phyloP scores from a whole-genome alignment of 768 basidiomycete genomes.

The Tephrocybe rancida region DNA sequence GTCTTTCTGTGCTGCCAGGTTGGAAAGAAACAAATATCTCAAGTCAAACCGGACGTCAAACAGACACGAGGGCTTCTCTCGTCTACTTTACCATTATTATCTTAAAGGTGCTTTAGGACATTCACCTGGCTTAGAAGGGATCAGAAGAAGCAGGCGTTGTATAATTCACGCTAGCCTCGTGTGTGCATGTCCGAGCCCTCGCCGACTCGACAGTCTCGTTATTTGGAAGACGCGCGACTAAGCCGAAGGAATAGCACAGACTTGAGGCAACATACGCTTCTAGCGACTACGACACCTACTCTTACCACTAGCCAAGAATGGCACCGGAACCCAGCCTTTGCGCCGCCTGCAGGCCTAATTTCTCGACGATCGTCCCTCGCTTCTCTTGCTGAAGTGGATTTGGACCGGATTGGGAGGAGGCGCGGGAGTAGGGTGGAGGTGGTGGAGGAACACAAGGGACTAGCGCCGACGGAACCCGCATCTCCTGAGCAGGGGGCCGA shows the following conservation, averaged over 20 bases:
- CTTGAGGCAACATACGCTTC: conserved; percentile 9
- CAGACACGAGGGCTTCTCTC: too few relatives aligned
- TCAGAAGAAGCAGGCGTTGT: too few relatives aligned
- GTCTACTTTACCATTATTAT: too few relatives aligned
- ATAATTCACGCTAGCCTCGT: not conserved
- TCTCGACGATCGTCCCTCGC: conserved; percentile 15
- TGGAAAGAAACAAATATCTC: too few relatives aligned
- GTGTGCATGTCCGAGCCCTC: conserved; percentile 19
- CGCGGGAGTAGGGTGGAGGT: conserved; percentile 9
- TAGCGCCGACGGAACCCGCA: conserved; percentile 9
- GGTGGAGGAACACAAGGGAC: not conserved
- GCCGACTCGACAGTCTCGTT: conserved; percentile 8
- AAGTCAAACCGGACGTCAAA: too few relatives aligned
- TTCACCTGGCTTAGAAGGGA: too few relatives aligned
- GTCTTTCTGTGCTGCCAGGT: too few relatives aligned
- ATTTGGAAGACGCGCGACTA: conserved; percentile 14
- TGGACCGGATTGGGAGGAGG: not conserved
- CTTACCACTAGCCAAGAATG: conserved; percentile 15
- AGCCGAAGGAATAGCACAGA: conserved; percentile 12
- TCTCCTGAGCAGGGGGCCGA: conserved; percentile 58
- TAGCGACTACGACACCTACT: conserved; percentile 7
- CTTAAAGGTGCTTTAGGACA: too few relatives aligned
- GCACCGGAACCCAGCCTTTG: conserved; percentile 17
- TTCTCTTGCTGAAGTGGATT: conserved; percentile 8
- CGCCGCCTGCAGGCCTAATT: conserved; percentile 18